Percentiles rank a stretch among this genome's conserved stretches.
Evolutionary conservation across 2,329 filamentous ascomycete species (phyloP).

Genomic region (Helotiales sp.): DNA sequence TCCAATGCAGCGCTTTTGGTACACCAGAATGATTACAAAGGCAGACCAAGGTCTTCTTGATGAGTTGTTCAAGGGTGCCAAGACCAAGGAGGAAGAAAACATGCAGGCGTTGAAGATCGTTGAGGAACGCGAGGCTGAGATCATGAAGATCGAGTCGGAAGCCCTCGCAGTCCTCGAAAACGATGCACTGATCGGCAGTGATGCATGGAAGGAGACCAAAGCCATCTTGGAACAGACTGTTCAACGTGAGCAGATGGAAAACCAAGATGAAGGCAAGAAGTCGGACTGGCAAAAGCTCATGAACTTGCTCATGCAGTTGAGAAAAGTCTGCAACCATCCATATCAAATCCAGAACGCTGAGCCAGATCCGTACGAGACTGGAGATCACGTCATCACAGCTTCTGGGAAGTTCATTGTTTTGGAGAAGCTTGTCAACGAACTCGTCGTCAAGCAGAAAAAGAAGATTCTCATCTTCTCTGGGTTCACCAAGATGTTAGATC

Average conservation of each 20-base stretch:
- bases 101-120: conserved; percentile 43
- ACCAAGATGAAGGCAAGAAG: conserved; percentile 39
- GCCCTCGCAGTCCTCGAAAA: conserved; percentile 45
- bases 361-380: conserved; percentile 65
- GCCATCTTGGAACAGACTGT: conserved; percentile 50
- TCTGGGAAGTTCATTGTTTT: conserved; percentile 87
- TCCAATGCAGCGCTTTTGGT: conserved; percentile 63
- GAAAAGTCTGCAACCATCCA: conserved; percentile 93
- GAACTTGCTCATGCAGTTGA: conserved; percentile 93
- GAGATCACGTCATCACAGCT: conserved; percentile 85
- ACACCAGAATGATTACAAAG: conserved; percentile 60
- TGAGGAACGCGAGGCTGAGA: conserved; percentile 43
- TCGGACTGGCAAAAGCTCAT: conserved; percentile 64
- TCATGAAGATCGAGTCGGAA: conserved; percentile 39
- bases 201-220: conserved; percentile 53
- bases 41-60: conserved; percentile 56
- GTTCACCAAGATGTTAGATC: conserved; percentile 85
- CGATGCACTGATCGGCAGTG: conserved; percentile 39
- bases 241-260: conserved; percentile 39
- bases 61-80: conserved; percentile 56
- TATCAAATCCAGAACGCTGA: conserved; percentile 50
- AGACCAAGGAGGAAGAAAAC: conserved; percentile 49
- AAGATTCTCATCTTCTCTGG: conserved; percentile 96
- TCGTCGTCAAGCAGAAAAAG: conserved; percentile 68
- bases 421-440: conserved; percentile 81